Base-by-base conservation (phyloP, 2,329 filamentous ascomycete species). In the Neonectria faginata region DNA sequence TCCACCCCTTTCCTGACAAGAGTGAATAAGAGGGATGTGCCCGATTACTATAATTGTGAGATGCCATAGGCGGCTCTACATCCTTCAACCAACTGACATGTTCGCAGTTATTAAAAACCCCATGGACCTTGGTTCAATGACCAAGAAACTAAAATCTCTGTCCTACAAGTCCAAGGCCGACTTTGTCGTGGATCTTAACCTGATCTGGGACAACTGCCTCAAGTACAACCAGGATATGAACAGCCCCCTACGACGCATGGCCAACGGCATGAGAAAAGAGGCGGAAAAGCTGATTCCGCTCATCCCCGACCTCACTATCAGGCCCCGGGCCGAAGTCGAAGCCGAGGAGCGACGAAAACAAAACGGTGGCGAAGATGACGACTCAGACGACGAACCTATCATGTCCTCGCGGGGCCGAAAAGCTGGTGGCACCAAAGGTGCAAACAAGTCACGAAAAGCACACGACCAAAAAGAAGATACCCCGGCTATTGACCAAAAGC, bases 81-180 rank as follows among this genome's bases (percentile, higher is more conserved):
- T 18, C 5, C 11, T 42, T 20, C 27, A 45, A 20, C 27, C 51
- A 57, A 60, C 73, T 77, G 70, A 79, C 70, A 54, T 42, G 16
- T 62, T 44, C 69, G 57, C 75, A 94, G 91, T 93, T 70, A 97
- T 98, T 80, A 97, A 97, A 80, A 91, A 94, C 51, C 96, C 96
- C 2, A 99, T 99, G 96, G 96, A 99, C 77, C 89, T 99, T 62
- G 96, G 96, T 41, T 91, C 90, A 52, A 98, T 99, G 94, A 97
- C 97, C 67, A 99, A 99, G 83, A 99, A 98, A 82, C 88, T 99
- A 59, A 95, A 95, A 77, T 85, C 86, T 10, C 80, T 93, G 39
- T 86, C 86, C 41, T 96, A 93, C 80, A 94, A 93, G 77, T 94
- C 92, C 51, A 99, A 99, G 81, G 88, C 92, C 66, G 96, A 99